Base-by-base conservation (phyloP, 805 yeast species). In the Nakazawaea populi region DNA sequence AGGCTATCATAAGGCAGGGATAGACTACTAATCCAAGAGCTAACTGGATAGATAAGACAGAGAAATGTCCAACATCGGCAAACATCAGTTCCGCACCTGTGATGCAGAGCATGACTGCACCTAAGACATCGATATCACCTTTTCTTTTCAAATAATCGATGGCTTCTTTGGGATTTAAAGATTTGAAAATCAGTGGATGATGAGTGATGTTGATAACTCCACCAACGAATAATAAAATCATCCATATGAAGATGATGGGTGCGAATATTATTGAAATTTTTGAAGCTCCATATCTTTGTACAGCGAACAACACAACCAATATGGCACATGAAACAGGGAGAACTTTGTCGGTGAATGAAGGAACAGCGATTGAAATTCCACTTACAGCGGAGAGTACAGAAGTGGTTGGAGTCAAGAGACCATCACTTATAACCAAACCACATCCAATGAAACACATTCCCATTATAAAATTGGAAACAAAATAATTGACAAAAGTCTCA, bases 61-160 rank as follows among this genome's bases (percentile, higher is more conserved):
- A 79, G 57, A 80, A 77, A 58, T 77, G 83, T 4, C 84, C 80
- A 47, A 80, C 68, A 61, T 81, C 85, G 1, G 85, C 83, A 65
- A 81, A 82, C 81, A 81, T 75, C 6, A 85, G 84, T 55, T 81
- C 86, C 4, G 77, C 68, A 34, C 86, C 86, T 0, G 87, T 80
- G 29, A 81, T 63, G 1, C 80, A 67, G 42, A 81, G 72, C 76
- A 80, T 73, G 3, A 78, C 76, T 4, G 78, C 74, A 9, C 78
- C 72, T 34, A 81, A 65, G 2, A 70, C 65, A 58, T 74, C 79
- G 31, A 75, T 64, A 24, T 70, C 72, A 4, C 72, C 69, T 14
- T 59, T 52, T 9, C 59, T 55, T 44, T 59, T 65, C 53, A 81
- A 62, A 38, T 71, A 70, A n/a, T 66, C 56, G 46, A 78, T 67